A percentile compares a stretch with the other conserved stretches of the same genome.
These are phyloP conservation scores for Fusarium oxysporum DNA, from an alignment of 2,329 filamentous ascomycete genomes.

Conservation along the genomic window DNA sequence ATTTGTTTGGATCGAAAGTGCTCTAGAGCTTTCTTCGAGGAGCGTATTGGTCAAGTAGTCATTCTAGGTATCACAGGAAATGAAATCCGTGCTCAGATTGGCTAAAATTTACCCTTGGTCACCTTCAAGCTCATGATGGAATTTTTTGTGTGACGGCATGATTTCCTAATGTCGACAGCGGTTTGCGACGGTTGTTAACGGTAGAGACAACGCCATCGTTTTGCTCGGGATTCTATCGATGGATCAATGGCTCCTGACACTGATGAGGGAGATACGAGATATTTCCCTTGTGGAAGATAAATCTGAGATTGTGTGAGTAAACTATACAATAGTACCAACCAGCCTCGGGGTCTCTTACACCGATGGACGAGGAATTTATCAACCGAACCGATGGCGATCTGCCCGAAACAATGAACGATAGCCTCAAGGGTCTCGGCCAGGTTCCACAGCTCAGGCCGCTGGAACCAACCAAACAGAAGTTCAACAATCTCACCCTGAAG, in stretches of 20 bases:
- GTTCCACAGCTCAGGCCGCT: conserved; percentile 26
- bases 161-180: conserved; percentile 15
- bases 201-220: neutral
- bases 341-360: conserved; percentile 24
- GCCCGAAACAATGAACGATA: neutral
- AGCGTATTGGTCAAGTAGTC: conserved; percentile 8
- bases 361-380: conserved; percentile 12
- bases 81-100: conserved; percentile 24
- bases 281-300: neutral
- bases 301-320: neutral
- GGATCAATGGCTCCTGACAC: neutral
- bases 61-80: conserved; percentile 24
- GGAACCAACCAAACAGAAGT: conserved; percentile 30
- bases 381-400: conserved; percentile 23
- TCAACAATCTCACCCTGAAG: conserved; percentile 8
- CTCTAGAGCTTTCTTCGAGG: neutral
- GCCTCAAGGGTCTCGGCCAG: conserved; percentile 16
- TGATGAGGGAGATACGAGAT: neutral
- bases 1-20: neutral
- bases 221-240: neutral
- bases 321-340: neutral
- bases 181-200: conserved; percentile 40
- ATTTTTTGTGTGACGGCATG: conserved; percentile 22
- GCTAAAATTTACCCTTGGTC: conserved; percentile 13
- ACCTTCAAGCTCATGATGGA: conserved; percentile 7